Evolutionary conservation across 2,329 filamentous ascomycete genomes (phyloP), one percentile per base, ranked within the genome.

Genomic region (Aspergillus fructus): DNA sequence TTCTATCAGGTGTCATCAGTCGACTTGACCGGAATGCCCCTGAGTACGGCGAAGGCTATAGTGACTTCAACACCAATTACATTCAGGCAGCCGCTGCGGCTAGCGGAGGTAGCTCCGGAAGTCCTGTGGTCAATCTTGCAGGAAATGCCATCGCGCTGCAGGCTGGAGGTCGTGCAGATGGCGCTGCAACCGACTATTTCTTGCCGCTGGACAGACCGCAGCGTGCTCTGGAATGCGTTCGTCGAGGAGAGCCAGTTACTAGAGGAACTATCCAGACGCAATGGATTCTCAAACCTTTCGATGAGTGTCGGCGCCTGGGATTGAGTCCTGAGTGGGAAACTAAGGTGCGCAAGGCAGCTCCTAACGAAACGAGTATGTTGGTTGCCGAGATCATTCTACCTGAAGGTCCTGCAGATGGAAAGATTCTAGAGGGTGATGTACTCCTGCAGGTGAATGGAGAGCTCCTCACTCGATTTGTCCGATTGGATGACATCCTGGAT

Each of bases 221-320:
- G 41, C 87, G 94, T 62, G 94, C 94, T 1, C 81, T 99, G 54
- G 84, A 91, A 70, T 96, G 92, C 68, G 88, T 99, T 55, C 91
- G 89, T 71, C 82, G 88, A 63, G 87, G 85, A 34, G 84, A 87
- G 65, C 84, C 84, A 2, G 88, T 99, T 52, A 86, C 88, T n/a
- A 85, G 94, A 66, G 94, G 94, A 48, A 96, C 94, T n/a, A 96
- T 99, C 49, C 94, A 99, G 76, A 96, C 91, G 61, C 94, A 99
- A 73, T 99, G 96, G 83, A 83, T 97, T 53, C 84, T 99, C 61
- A 97, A 97, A 75, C 91, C 94, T 0, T 99, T 99, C 67, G 96
- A 99, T 66, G 96, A 99, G 74, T 97, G 94, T 74, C 87, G 93
- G 54, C 85, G 94, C 59, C 81, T 99, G 11, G 94, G 94, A 7